These are phyloP conservation scores for Litsea cubeba DNA, from an alignment of 164 flowering plant species.

Conservation along the genomic window DNA sequence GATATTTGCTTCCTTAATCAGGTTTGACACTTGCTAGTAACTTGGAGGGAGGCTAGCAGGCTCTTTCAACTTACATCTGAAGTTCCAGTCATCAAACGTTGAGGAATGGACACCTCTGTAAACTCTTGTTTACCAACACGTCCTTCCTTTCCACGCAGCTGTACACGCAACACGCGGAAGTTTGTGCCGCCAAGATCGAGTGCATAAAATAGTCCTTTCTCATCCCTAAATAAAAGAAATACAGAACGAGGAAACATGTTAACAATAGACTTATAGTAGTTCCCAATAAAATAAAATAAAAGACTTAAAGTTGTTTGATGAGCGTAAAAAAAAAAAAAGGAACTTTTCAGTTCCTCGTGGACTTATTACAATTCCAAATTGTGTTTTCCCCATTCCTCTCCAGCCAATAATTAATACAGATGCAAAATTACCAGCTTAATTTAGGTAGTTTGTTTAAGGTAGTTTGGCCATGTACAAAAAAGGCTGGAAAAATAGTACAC, in stretches of 20 bases:
- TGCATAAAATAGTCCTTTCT: constrained; percentile 86
- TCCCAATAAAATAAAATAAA: too few relatives aligned
- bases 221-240: constrained; percentile 44
- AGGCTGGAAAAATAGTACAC: too few relatives aligned
- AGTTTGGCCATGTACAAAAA: too few relatives aligned
- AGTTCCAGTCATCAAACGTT: constrained; percentile 73
- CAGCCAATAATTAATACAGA: not conserved
- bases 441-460: too few relatives aligned
- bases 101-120: constrained; percentile 90
- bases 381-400: not conserved
- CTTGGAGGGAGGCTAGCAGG: not conserved
- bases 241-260: not conserved
- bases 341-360: not conserved
- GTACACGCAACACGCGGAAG: constrained; percentile 88
- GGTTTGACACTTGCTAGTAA: not conserved
- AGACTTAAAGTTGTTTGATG: not conserved
- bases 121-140: constrained; percentile 65
- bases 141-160: constrained; percentile 64
- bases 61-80: constrained; percentile 57
- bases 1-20: not conserved
- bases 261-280: too few relatives aligned
- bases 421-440: not conserved
- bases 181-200: constrained; percentile 98
- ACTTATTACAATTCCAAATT: not conserved
- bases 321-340: not conserved